Evolutionary conservation across 192 early-diverging fungal genomes (phyloP), one percentile per base, ranked within the genome.

Genomic region (Entomortierella lignicola): DNA sequence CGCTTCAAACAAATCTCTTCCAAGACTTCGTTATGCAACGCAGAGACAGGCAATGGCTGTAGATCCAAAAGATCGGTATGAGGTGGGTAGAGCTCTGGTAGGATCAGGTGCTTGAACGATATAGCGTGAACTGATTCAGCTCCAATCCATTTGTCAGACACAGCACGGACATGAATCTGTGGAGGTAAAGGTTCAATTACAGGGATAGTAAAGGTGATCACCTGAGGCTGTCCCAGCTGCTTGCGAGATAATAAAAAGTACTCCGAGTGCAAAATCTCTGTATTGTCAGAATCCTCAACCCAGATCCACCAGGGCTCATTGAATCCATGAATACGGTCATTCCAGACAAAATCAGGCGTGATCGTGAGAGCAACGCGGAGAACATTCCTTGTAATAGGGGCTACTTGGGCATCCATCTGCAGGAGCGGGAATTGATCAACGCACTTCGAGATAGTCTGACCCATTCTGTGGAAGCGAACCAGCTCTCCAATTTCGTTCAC

Each of bases 61-160:
- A 99, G 73, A 71, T 93, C 90, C n/a, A 98, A 87, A 59, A 99
- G 84, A 42, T 98, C 94, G 1, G 98, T 99, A 69, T 96, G 92
- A 44, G 89, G 89, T 26, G 95, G 89, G 65, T 96, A 86, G 37
- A 94, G 85, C 43, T 92, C 86, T 0, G 98, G 98, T 39, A 99
- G 86, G 47, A 96, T 91, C 66, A 99, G 66, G 82, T 98, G 93
- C 68, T 94, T 90, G 82, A 99, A 95, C 8, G 96, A 96, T 20
- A 99, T 89, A 0, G 96, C 89, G 8, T 92, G 81, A 21, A 94
- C 88, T 0, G 91, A 91, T 73, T 98, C 96, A 2, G 96, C 88
- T 25, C 97, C 95, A 34, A 99, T 77, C 98, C 98, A 99, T 41
- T 91, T 87, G 84, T 99, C 98, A 0, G 97, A 98, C 4, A 97